Conservation (phyloP, 768 basidiomycete species). For the Kwoniella sp. region DNA sequence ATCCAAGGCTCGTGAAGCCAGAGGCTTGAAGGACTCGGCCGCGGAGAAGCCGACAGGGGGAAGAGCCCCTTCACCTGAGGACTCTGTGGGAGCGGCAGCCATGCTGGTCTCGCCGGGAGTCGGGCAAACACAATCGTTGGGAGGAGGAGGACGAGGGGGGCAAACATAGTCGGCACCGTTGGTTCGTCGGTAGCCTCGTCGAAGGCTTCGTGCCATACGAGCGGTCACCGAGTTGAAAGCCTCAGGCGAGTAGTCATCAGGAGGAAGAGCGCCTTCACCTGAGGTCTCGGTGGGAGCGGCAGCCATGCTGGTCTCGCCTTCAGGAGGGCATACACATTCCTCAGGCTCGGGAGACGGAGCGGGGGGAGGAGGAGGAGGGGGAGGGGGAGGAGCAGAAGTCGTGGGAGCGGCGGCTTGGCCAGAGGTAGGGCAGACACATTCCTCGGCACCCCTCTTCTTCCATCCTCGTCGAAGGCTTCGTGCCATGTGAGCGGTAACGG, state of each 20-base stretch:
- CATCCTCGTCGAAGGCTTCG: neutral
- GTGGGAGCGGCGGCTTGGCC: conserved; percentile 10
- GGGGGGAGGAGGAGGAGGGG: neutral
- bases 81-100: neutral
- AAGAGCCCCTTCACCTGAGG: neutral
- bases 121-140: conserved; percentile 13
- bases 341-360: conserved; percentile 2
- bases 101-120: conserved; percentile 1
- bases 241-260: neutral
- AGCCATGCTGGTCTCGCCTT: neutral
- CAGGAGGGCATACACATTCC: conserved; percentile 9
- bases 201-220: neutral
- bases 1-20: neutral
- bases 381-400: conserved; percentile 12
- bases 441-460: conserved; percentile 10
- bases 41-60: neutral
- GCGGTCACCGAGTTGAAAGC: neutral
- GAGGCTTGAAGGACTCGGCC: neutral
- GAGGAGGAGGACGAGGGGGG: conserved; percentile 6
- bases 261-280: conserved; percentile 3
- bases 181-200: neutral
- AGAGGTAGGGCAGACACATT: conserved; percentile 7
- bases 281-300: conserved; percentile 5
- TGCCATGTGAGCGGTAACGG: too few species aligned
- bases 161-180: conserved; percentile 15